Evolutionary conservation across 2,329 filamentous ascomycete genomes (phyloP), one percentile per base, ranked within the genome.

Genomic region (Clonostachys sp.): DNA sequence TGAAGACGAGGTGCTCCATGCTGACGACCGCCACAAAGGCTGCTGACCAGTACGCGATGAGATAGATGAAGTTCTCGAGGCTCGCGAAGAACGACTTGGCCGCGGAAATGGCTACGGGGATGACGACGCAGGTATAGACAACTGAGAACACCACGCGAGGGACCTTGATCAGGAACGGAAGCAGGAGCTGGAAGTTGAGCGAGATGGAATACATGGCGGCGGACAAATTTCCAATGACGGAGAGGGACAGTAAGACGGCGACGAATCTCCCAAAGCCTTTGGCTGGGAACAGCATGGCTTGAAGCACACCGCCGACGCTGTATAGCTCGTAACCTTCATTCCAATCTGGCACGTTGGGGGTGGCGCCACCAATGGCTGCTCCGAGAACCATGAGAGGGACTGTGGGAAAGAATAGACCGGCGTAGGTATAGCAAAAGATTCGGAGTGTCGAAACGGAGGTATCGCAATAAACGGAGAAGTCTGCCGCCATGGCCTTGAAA

Each of bases 211-310:
- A 85, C 63, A 80, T 76, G 13, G 78, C 81, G 14, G 74, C 77
- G 3, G 77, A 69, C 12, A 81, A 68, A 60, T 84, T 84, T 20
- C 80, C 81, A 12, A 85, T 63, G 41, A 84, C 60, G 1, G 75
- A 77, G 39, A 83, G 68, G 5, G 77, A 72, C 16, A 84, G 71
- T 7, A 84, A 58, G 3, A 84, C 80, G 2, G 80, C 74, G 16
- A 84, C 65, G 53, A 86, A 84, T 51, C 79, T 78, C 48, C 81
- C 81, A 52, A 86, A 84, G 0, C 78, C 78, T 40, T 78, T 77
- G 0, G 74, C 75, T 4, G 76, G 74, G 3, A 68, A 63, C 1
- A 84, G 67, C 77, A 85, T 84, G 36, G 75, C 79, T 10, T 74
- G 74, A 12, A 86, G 66, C 4, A 83, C 74, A 42, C 81, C 81